phyloP scores from a whole-genome alignment of 495 filamentous ascomycete genomes.

The Gamarada debralockiae region DNA sequence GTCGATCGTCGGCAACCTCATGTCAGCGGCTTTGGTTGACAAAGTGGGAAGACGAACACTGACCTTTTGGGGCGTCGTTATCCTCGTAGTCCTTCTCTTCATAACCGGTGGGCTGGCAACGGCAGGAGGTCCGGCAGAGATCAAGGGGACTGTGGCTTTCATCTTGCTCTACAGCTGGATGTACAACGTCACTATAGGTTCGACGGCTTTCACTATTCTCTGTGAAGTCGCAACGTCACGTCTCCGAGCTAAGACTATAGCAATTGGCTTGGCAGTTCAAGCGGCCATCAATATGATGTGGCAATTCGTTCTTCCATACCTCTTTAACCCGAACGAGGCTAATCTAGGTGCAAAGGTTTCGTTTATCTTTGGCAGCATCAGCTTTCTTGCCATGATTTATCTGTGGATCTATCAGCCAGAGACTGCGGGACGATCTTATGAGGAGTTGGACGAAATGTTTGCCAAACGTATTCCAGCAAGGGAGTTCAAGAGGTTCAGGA shows the following conservation, averaged over 20 bases:
- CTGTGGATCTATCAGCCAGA: constrained; percentile 71
- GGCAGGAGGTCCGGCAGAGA: constrained; percentile 10
- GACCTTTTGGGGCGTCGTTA: constrained; percentile 26
- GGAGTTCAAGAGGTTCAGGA: constrained; percentile 43
- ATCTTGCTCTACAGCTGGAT: constrained; percentile 29
- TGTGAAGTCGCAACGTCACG: constrained; percentile 26
- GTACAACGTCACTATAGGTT: constrained; percentile 32
- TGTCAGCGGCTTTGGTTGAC: constrained; percentile 27
- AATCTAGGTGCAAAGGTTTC: constrained; percentile 23
- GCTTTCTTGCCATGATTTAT: constrained; percentile 39
- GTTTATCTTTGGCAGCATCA: constrained; percentile 27
- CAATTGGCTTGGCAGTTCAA: constrained; percentile 5
- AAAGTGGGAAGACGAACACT: constrained; percentile 27
- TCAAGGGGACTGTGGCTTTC: constrained; percentile 23
- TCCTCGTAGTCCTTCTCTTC: constrained; percentile 27
- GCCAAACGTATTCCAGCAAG: constrained; percentile 57
- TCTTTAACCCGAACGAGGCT: constrained; percentile 28
- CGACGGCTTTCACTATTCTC: constrained; percentile 29
- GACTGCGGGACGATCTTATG: constrained; percentile 62
- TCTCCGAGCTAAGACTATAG: constrained; percentile 30
- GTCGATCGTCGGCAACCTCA: constrained; percentile 29
- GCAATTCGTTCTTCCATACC: constrained; percentile 19
- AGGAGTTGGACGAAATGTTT: constrained; percentile 69
- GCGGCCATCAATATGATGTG: constrained; percentile 12
- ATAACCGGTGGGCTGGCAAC: constrained; percentile 26